These are phyloP conservation scores for Bathelium albidoporum DNA, from an alignment of 495 filamentous ascomycete genomes.

Conservation along the genomic window DNA sequence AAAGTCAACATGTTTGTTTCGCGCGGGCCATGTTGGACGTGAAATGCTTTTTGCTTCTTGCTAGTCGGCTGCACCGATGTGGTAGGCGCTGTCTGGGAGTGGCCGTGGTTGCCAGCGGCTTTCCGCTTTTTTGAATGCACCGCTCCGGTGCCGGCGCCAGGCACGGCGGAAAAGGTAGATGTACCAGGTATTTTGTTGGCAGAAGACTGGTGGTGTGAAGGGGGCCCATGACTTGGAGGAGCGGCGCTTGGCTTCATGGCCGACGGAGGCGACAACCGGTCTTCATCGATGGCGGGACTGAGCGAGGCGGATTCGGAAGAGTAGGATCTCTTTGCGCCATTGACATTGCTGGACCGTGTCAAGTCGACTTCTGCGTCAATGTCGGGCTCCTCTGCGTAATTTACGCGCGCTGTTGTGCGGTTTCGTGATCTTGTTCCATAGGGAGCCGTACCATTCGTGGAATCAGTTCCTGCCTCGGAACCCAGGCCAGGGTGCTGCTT, in stretches of 20 bases:
- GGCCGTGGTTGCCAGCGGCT: constrained; percentile 34
- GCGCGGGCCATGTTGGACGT: constrained; percentile 13
- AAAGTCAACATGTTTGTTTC: constrained; percentile 80
- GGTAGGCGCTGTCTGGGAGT: neutral
- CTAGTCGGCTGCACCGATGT: constrained; percentile 1
- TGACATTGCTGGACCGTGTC: constrained; percentile 11
- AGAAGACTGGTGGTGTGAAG: constrained; percentile 51
- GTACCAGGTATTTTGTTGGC: constrained; percentile 54
- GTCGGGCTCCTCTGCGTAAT: constrained; percentile 96
- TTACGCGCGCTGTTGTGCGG: constrained; percentile 66
- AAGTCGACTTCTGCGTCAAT: constrained; percentile 59
- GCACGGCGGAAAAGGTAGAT: constrained; percentile 48
- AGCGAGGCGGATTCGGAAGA: constrained; percentile 13
- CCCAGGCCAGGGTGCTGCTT: neutral
- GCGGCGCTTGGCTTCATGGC: constrained; percentile 10
- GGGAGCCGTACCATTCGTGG: constrained; percentile 37
- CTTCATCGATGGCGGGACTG: constrained; percentile 11
- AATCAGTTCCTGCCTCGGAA: neutral
- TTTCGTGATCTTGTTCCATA: constrained; percentile 96
- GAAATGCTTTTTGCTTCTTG: constrained; percentile 6
- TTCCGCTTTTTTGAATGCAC: constrained; percentile 66
- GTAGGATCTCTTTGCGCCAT: constrained; percentile 18
- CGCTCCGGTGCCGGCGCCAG: constrained; percentile 30
- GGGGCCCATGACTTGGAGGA: constrained; percentile 37
- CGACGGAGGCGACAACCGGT: constrained; percentile 12